These are phyloP conservation scores for Podosphaera aphanis DNA, from an alignment of 2,329 filamentous ascomycete genomes.

Conservation along the genomic window DNA sequence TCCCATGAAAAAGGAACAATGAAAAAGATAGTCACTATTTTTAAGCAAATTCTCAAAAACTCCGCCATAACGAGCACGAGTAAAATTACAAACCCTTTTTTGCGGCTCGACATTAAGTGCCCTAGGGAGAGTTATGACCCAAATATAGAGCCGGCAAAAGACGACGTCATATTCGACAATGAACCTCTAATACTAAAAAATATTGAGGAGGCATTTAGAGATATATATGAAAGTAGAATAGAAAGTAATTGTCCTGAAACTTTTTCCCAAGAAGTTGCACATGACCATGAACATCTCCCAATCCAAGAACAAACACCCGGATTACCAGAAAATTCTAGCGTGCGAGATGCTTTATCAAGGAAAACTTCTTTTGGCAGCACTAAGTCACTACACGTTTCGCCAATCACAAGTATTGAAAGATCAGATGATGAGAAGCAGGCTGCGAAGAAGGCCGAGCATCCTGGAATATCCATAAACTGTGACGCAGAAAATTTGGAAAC, in stretches of 20 bases:
- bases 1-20: conserved; percentile 28
- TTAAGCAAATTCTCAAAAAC: conserved; percentile 25
- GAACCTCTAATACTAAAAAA: conserved; percentile 21
- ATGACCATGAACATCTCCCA: conserved; percentile 11
- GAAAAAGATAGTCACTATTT: conserved; percentile 32
- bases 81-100: conserved; percentile 28
- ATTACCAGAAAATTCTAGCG: neutral
- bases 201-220: conserved; percentile 12
- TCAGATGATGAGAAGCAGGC: neutral
- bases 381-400: neutral
- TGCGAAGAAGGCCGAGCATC: neutral
- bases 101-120: conserved; percentile 40
- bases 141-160: conserved; percentile 49
- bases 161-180: conserved; percentile 44
- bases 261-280: neutral
- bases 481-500: neutral
- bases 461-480: neutral
- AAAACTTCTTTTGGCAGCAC: neutral
- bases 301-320: conserved; percentile 5
- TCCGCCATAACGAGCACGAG: conserved; percentile 8
- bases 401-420: neutral
- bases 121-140: conserved; percentile 40
- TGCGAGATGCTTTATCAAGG: neutral
- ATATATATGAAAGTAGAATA: conserved; percentile 9
- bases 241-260: neutral